Evolutionary conservation across 2,329 filamentous ascomycete species (phyloP), one percentile per base, ranked within the genome.

Genomic region (Sporothrix phasma): DNA sequence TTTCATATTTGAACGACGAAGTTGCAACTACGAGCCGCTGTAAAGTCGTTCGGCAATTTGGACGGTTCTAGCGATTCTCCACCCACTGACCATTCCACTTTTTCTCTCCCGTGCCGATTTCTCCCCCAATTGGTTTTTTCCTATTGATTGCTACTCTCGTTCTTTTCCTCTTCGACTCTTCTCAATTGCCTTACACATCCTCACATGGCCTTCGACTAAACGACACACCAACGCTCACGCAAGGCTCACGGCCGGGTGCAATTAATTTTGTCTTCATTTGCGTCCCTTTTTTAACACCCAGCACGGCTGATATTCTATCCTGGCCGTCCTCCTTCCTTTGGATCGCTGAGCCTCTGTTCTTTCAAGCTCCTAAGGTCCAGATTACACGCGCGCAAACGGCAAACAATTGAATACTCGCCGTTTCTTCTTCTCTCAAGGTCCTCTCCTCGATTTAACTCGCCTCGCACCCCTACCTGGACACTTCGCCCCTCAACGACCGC

Each of bases 331-430:
- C 17, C 39, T n/a, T 37, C 31, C 5, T 47, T 63, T 64, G 53
- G 66, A 56, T 67, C 60, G 41, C 43, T 53, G 66, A 67, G 65
- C 65, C 65, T 67, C 66, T 67, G 65, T 61, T 53, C 46, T 31
- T 56, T 61, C 65, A 66, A 66, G 64, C 67, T 68, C 62, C 34
- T 34, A 47, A 49, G 61, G 24, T 56, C 65, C 51, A 59, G 31
- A 54, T 53, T 24, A 19, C 37, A 47, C 46, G 19, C 46, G 51
- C 15, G 11, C 59, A 13, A 11, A 41, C 24, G 19, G n/a, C 46
- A 26, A 22, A 34, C 37, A 37, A 17, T 29, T 31, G 11, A 22
- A 19, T 41, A 37, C 19, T 59, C 15, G 49, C 24, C 53, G 13
- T 46, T 8, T 17, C 22, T 19, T 19, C 26, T 43, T 15, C 11